phyloP scores from a whole-genome alignment of 768 basidiomycete genomes.

The Mycena sanguinolenta region DNA sequence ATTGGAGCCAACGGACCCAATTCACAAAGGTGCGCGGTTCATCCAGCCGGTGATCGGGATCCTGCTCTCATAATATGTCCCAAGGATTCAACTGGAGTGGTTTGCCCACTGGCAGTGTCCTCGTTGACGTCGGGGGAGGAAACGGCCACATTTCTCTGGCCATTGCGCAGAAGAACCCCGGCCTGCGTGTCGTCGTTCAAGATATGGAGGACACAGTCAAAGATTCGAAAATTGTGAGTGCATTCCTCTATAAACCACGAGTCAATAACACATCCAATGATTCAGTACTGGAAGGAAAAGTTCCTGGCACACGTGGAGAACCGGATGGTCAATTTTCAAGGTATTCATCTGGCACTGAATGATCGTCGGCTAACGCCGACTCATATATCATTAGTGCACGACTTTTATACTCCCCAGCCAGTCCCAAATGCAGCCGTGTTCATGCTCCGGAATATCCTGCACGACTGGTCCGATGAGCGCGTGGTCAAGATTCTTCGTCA shows the following conservation, averaged over 20 bases:
- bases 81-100: conserved; percentile 12
- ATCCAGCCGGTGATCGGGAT: too few species aligned
- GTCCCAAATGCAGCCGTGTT: conserved; percentile 8
- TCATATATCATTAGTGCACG: neutral
- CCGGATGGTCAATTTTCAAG: too few species aligned
- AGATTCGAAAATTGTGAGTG: conserved; percentile 2
- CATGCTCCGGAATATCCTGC: conserved; percentile 3
- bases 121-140: too few species aligned
- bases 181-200: conserved; percentile 2
- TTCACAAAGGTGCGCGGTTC: neutral
- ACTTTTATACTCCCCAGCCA: conserved; percentile 11
- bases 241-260: neutral
- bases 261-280: too few species aligned
- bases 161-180: too few species aligned
- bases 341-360: too few species aligned
- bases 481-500: too few species aligned
- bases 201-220: neutral
- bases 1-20: neutral
- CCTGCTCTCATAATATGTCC: neutral
- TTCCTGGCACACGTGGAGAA: too few species aligned
- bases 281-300: too few species aligned
- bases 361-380: too few species aligned
- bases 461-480: conserved; percentile 9
- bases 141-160: too few species aligned
- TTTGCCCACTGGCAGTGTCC: too few species aligned